Evolutionary conservation across 257 asterid species (phyloP), one percentile per base, ranked within the genome.

Genomic region (Cruciata laevipes): DNA sequence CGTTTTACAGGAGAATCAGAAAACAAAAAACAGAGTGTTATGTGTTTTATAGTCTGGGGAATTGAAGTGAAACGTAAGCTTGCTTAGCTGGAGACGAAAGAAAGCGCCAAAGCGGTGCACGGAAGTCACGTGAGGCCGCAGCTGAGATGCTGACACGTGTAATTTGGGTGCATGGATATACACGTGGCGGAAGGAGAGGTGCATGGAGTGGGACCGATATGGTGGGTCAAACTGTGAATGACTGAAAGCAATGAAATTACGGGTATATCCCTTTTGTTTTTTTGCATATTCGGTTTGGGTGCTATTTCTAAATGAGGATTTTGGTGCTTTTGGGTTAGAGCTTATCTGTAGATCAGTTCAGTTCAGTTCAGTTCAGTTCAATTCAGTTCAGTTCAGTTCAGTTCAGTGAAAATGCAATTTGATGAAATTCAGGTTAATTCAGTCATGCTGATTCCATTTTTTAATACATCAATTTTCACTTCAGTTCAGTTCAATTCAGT

Each of bases 111-210:
- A 57, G 0, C 60, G 62, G 67, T 59, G 73, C 74, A 72, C 47
- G 75, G 77, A 65, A 65, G 65, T 67, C 61, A 4, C 40, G 85
- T 75, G 77, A 63, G 69, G 51, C 55, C 25, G 14, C 14, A 18
- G 21, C 31, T 72, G 7, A n/a, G 73, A 74, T 75, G 57, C 32
- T 16, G 83, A 71, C 88, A 81, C 81, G 78, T 80, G 73, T 71
- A 24, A 0, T 1, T 7, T 0, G 0, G 1, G 13, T 0, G 32
- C 18, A 2, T 8, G 13, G 3, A 30, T 51, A 1, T 32, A 49
- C 38, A 75, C 75, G 79, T 76, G 83, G 71, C 68, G 38, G 16
- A 13, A 51, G 23, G 7, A 13, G 33, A 38, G 0, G 42, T 2
- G 13, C 25, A 23, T 14, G 40, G 1, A 31, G 21, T 68, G 67